Base-by-base conservation (phyloP, 139 green algal genomes). In the Picochlorum sp. region DNA sequence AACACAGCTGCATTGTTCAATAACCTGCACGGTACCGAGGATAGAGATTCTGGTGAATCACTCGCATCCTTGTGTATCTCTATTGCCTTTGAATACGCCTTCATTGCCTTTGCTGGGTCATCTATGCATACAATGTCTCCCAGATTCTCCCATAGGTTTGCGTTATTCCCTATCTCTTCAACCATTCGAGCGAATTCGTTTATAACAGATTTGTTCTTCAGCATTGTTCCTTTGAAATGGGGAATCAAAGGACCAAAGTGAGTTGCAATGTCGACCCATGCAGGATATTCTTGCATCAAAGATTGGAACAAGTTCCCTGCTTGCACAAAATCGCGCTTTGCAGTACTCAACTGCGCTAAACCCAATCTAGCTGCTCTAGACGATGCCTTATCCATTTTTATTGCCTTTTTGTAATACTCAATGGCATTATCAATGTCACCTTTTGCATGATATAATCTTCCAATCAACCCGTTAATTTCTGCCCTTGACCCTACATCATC, bases 1-100 rank as follows among this genome's bases (percentile, higher is more conserved):
- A 94, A 74, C 49, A 94, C 88, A 4, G 85, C 88, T 4, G 86
- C 79, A 69, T 96, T 95, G 76, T 96, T 96, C 9, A 92, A 80
- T 61, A 95, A 79, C 56, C 74, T 66, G 0, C 71, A 58, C 47
- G 84, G 78, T 3, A 84, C 49, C 14, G 58, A 62, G 32, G 47
- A 47, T 58, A 41, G 20, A 32, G n/a, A 56, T 51, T 32, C 18
- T 63, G 38, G 46, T 2, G 16, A 62, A 14, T 49, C 74, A 32
- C 26, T 57, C 23, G 37, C 79, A 63, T 62, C 58, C 2, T 63
- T 54, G 34, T 81, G 59, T 46, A 85, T 61, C 23, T 80, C 68
- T 10, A 90, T 74, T 2, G 69, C 79, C 18, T 77, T 77, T 44
- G 74, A 64, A 73, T 85, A 90, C 0, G 82, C 73, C 16, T 74